Conservation (phyloP, 192 early-diverging fungal genomes). For the Pilaira anomala region DNA sequence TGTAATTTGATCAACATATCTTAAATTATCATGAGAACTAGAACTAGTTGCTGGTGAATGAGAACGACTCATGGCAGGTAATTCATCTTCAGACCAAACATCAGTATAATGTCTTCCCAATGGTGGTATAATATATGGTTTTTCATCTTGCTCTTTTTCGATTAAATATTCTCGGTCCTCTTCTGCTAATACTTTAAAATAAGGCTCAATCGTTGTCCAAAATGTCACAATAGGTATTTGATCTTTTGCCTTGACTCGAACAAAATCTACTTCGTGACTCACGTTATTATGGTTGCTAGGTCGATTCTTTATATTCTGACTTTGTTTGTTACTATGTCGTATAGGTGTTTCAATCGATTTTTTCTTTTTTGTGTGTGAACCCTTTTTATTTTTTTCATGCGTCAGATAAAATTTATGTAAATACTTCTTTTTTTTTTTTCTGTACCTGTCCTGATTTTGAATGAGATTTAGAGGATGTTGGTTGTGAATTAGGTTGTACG, state of each 20-base stretch:
- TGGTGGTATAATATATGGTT: slow-evolving; percentile 65
- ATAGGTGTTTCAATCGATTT: slow-evolving; percentile 5
- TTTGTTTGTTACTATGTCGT: slow-evolving; percentile 3
- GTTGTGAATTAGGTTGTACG: neutral
- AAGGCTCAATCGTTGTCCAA: slow-evolving; percentile 82
- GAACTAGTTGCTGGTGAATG: neutral
- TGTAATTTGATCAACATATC: slow-evolving; percentile 22
- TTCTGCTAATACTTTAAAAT: slow-evolving; percentile 74
- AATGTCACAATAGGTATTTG: slow-evolving; percentile 84
- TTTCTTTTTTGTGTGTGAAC: slow-evolving; percentile 5
- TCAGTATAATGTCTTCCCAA: slow-evolving; percentile 73
- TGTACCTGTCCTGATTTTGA: neutral
- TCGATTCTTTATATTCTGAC: neutral
- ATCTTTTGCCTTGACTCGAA: slow-evolving; percentile 40
- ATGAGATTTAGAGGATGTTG: neutral
- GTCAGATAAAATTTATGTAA: slow-evolving; percentile 9
- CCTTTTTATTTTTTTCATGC: neutral
- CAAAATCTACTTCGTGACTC: slow-evolving; percentile 19
- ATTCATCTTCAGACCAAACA: slow-evolving; percentile 63
- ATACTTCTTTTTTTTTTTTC: neutral
- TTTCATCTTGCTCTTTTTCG: slow-evolving; percentile 40
- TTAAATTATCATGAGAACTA: slow-evolving; percentile 5
- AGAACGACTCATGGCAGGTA: slow-evolving; percentile 29
- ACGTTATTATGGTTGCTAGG: neutral
- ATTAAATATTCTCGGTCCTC: slow-evolving; percentile 75